These are phyloP conservation scores for Saccharomycopsis olivae DNA, from an alignment of 805 yeast species.

Conservation along the genomic window DNA sequence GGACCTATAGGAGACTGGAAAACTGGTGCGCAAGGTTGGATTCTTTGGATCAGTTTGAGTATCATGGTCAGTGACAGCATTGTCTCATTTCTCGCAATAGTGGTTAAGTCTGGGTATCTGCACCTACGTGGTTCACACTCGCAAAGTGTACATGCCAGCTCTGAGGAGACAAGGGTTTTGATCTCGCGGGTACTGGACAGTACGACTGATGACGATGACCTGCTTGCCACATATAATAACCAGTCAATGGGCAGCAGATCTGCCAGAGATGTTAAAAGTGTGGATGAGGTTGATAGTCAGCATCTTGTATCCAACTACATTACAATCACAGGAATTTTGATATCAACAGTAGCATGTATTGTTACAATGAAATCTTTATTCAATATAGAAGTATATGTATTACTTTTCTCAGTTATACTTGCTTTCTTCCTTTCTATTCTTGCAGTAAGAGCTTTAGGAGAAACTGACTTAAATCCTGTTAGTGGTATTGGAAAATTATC, in stretches of 20 bases:
- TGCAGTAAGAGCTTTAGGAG: constrained; percentile 92
- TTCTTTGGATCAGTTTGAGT: constrained; percentile 84
- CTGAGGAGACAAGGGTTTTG: no score
- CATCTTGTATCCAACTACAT: constrained; percentile 41
- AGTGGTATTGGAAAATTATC: constrained; percentile 94
- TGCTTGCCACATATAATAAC: constrained; percentile 16
- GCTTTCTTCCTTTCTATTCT: constrained; percentile 74
- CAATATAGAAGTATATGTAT: constrained; percentile 52
- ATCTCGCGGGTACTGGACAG: no score
- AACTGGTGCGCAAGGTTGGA: constrained; percentile 94
- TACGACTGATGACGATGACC: constrained; percentile 19
- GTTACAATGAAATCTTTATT: constrained; percentile 56
- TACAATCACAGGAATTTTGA: constrained; percentile 48
- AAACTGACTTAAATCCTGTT: constrained; percentile 93
- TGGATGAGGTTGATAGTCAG: constrained; percentile 28
- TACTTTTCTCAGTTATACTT: constrained; percentile 58
- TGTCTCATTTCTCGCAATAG: constrained; percentile 62
- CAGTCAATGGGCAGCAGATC: no score
- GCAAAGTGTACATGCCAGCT: background rate
- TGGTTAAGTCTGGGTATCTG: constrained; percentile 31
- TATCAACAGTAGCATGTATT: constrained; percentile 61
- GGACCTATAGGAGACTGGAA: constrained; percentile 90
- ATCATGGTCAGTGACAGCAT: constrained; percentile 91
- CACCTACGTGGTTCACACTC: background rate
- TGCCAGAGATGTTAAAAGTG: constrained; percentile 13